phyloP scores from a whole-genome alignment of 148 eudicot genomes.

The Tetragonia tetragonoides region DNA sequence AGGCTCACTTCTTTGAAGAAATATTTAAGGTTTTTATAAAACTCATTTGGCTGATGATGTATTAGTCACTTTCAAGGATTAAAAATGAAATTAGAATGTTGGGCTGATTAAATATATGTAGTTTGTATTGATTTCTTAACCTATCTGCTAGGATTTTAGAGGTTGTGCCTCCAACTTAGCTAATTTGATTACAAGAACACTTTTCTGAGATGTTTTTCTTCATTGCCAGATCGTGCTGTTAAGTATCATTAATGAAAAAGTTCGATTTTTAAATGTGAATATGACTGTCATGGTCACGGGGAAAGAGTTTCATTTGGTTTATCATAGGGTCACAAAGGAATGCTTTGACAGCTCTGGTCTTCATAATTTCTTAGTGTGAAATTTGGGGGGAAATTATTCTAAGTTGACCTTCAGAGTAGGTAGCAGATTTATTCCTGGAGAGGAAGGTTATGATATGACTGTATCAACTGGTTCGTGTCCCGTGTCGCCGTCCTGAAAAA shows the following conservation, averaged over 20 bases:
- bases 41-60: constrained; percentile 2
- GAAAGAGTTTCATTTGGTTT: constrained; percentile 8
- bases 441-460: background rate
- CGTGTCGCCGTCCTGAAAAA: background rate
- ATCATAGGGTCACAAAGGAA: background rate
- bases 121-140: background rate
- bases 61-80: background rate
- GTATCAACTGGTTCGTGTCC: background rate
- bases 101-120: background rate
- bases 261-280: background rate
- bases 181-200: background rate
- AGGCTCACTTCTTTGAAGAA: too few species aligned
- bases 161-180: constrained; percentile 16
- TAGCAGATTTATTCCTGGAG: background rate
- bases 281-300: constrained; percentile 4
- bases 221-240: background rate
- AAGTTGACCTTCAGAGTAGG: constrained; percentile 1
- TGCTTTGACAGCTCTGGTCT: background rate
- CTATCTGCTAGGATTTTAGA: too few species aligned
- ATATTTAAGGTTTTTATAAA: too few species aligned
- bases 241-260: background rate
- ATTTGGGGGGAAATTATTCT: background rate
- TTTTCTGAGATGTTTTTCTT: background rate
- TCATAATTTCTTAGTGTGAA: background rate
- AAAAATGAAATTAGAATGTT: background rate